These are phyloP conservation scores for Colletotrichum destructivum DNA, from an alignment of 2,329 filamentous ascomycete species.

Conservation along the genomic window DNA sequence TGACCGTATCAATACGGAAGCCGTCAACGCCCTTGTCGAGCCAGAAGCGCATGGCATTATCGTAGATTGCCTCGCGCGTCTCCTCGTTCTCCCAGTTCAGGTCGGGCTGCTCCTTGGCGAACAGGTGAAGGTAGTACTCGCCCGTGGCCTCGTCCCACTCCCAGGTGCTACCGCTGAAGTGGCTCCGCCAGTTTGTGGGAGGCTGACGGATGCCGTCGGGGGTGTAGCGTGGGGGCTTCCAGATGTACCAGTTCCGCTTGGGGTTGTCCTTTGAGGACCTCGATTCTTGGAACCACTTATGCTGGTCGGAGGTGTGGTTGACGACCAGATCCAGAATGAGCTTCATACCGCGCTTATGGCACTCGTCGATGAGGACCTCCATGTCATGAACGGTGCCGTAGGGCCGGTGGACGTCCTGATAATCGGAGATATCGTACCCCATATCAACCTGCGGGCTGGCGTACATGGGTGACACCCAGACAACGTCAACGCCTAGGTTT, in stretches of 20 bases:
- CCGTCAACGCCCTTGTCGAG: constrained; percentile 80
- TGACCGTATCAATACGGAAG: constrained; percentile 83
- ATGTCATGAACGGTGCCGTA: constrained; percentile 79
- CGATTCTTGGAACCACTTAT: constrained; percentile 80
- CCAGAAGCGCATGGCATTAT: constrained; percentile 84
- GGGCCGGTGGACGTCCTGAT: constrained; percentile 74
- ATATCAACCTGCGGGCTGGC: constrained; percentile 77
- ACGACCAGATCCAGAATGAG: constrained; percentile 83
- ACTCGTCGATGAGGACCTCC: constrained; percentile 71
- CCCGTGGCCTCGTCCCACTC: constrained; percentile 79
- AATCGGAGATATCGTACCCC: constrained; percentile 80
- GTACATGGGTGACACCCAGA: constrained; percentile 79
- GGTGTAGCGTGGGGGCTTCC: constrained; percentile 67
- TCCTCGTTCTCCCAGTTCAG: constrained; percentile 86
- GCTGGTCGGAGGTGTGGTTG: constrained; percentile 82
- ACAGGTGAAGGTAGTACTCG: constrained; percentile 85
- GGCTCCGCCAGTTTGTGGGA: constrained; percentile 82
- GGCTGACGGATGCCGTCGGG: constrained; percentile 74
- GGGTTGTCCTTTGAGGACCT: constrained; percentile 72
- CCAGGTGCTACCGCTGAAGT: constrained; percentile 76
- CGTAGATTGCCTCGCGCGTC: constrained; percentile 78
- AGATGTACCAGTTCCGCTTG: constrained; percentile 80
- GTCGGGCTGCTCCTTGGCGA: constrained; percentile 83
- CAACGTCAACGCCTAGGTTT: constrained; percentile 72
- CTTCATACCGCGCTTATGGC: constrained; percentile 76